Base-by-base conservation (phyloP, 208 protist genomes). In the Crithidia fasciculata region DNA sequence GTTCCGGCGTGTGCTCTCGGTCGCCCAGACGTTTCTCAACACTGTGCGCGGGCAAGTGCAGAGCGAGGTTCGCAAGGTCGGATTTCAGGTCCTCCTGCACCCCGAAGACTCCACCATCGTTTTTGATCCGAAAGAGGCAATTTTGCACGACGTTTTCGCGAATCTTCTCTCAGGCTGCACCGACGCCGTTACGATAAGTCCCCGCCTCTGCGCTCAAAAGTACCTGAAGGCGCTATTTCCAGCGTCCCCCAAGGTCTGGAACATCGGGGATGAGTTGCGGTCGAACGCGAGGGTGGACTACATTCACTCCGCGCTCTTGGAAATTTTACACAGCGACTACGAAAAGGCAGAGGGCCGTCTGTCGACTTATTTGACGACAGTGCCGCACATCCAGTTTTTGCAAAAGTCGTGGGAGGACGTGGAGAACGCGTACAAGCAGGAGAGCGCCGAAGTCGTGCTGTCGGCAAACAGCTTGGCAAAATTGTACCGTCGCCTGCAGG, bases 321-420 rank as follows among this genome's bases (percentile, higher is more conserved):
- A 86, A 40, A 85, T 98, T 60, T 73, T 98, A 13, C 72, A 69
- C 52, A 75, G 77, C 13, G 95, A 98, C 69, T 98, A 96, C 79
- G 80, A 84, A 58, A 81, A 89, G 53, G 95, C 91, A 12, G 86
- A 92, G 47, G 79, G 59, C n/a, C 88, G 88, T 18, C 91, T 96
- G 83, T 69, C 78, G 16, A 87, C 84, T 8, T 98, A 97, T 82
- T 76, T 76, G 50, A 85, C 89, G 13, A 92, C 91, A 2, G 63
- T 95, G 13, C 87, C 84, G 28, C 89, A 95, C 73, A 96, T 97
- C 72, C 86, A 94, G 18, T 98, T 97, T 78, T 58, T 98, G 47
- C 78, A 91, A 37, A 88, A 88, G 55, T 87, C 95, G 18, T 98
- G 93, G 92, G 59, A 60, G 13, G 77, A 82, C 19, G 90, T 96